Base-by-base conservation (phyloP, 2,329 filamentous ascomycete species). In the Microsporum canis region DNA sequence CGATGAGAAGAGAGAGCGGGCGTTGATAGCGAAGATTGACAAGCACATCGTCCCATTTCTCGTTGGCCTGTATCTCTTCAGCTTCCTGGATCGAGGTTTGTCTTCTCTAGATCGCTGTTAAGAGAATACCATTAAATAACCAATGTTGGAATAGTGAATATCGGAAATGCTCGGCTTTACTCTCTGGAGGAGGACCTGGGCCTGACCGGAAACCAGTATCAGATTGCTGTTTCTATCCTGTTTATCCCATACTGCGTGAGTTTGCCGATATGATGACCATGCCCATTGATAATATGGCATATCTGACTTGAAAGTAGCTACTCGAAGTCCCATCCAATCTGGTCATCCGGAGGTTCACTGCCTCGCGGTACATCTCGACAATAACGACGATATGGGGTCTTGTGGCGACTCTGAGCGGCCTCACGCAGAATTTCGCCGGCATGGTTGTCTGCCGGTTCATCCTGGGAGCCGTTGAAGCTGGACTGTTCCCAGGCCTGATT, bases 361-460 rank as follows among this genome's bases (percentile, higher is more conserved):
- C 86, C 1, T 80, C 81, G 29, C 77, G 81, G 56, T 88, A 85
- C 78, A 73, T 77, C 66, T 71, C 73, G 5, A 63, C 68, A 2
- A 76, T 88, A 62, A 78, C 89, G 49, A 84, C 87, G n/a, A 84
- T 84, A 0, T 79, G 85, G 66, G 75, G 75, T 5, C 69, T 75
- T 47, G 72, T 77, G 61, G 75, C 75, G 6, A 74, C 75, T 5
- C 68, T 76, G 53, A 88, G 84, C 0, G 88, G 88, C 0, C 76
- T 91, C 2, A 83, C 84, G 12, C 77, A 85, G 45, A 85, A 77
- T 63, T 90, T 86, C 68, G 82, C 78, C 49, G 79, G 82, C 1
- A 76, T 91, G 3, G 74, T 91, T n/a, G 86, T 82, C 4, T 85
- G 84, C 64, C 84, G 88, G 3, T 69, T 91, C 0, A 74, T 90